A percentile compares a stretch with the other conserved stretches of the same genome.
Evolutionary conservation across 495 filamentous ascomycete genomes (phyloP).

Genomic region (Elasticomyces elasticus): DNA sequence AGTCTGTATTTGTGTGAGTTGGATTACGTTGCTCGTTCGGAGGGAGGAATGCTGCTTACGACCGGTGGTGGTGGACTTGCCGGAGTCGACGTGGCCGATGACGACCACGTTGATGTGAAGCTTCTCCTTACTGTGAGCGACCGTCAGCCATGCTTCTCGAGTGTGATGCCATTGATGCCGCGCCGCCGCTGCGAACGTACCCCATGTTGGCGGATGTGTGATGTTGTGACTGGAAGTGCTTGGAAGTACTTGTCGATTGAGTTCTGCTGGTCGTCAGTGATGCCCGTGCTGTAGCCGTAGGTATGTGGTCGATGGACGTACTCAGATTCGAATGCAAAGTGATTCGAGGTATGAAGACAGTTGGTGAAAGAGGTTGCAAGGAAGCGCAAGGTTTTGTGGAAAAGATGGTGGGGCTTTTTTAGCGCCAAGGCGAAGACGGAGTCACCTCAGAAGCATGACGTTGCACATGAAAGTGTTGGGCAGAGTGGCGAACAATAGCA

Average conservation of each 20-base stretch:
- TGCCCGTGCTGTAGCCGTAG: neutral
- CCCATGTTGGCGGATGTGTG: conserved; percentile 27
- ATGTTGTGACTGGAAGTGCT: conserved; percentile 11
- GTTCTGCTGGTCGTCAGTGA: neutral
- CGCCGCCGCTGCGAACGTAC: conserved; percentile 19
- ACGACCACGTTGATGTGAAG: conserved; percentile 94
- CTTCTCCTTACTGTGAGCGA: conserved; percentile 66
- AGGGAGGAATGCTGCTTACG: conserved; percentile 34
- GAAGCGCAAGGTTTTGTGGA: neutral
- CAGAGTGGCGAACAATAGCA: neutral
- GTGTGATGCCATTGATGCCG: conserved; percentile 1
- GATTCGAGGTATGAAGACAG: conserved; percentile 9
- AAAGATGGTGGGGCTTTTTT: neutral
- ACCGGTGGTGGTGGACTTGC: conserved; percentile 95
- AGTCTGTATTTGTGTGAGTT: conserved; percentile 46
- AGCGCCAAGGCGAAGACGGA: neutral
- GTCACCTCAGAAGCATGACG: neutral
- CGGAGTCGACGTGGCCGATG: conserved; percentile 99
- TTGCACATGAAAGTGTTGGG: neutral
- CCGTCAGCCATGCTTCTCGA: conserved; percentile 14
- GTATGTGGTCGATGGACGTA: neutral
- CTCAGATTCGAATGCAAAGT: conserved; percentile 10
- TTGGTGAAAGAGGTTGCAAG: neutral
- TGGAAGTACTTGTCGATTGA: conserved; percentile 1
- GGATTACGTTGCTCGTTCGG: conserved; percentile 19